These are phyloP conservation scores for Penicillium sp. DNA, from an alignment of 2,329 filamentous ascomycete genomes.

Conservation along the genomic window DNA sequence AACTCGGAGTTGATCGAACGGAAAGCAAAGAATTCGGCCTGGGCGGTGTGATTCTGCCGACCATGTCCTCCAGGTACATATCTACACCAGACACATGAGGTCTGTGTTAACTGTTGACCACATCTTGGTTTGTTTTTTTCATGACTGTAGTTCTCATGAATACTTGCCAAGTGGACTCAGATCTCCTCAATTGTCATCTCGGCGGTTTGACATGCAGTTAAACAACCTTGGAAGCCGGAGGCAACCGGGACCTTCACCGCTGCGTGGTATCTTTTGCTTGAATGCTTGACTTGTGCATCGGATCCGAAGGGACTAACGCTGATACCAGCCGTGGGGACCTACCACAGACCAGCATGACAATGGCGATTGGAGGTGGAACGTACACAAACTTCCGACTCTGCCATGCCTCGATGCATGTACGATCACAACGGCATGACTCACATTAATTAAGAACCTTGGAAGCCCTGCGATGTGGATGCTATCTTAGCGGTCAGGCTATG, in stretches of 20 bases:
- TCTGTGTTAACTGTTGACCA: background rate
- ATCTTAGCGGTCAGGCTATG: constrained; percentile 3
- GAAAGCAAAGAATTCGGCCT: constrained; percentile 24
- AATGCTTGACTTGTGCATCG: constrained; percentile 8
- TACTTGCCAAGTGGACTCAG: background rate
- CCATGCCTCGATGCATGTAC: constrained; percentile 10
- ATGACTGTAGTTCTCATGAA: background rate
- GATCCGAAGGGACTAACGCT: background rate
- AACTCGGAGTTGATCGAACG: constrained; percentile 18
- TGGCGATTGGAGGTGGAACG: constrained; percentile 5
- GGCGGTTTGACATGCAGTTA: constrained; percentile 6
- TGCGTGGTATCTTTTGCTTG: constrained; percentile 2
- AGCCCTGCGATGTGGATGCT: background rate
- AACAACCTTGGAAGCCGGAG: background rate
- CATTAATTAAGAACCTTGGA: background rate
- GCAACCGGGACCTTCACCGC: constrained; percentile 19
- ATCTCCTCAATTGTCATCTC: constrained; percentile 3
- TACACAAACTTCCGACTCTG: constrained; percentile 1
- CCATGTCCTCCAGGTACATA: background rate
- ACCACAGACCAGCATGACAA: background rate
- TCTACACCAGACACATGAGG: background rate
- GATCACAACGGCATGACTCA: constrained; percentile 5
- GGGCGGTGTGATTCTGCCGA: constrained; percentile 26
- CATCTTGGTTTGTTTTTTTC: background rate
- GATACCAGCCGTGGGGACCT: background rate